A percentile compares a stretch with the other conserved stretches of the same genome.
phyloP scores from a whole-genome alignment of 2,329 filamentous ascomycete species.

The Penicillium sp. region DNA sequence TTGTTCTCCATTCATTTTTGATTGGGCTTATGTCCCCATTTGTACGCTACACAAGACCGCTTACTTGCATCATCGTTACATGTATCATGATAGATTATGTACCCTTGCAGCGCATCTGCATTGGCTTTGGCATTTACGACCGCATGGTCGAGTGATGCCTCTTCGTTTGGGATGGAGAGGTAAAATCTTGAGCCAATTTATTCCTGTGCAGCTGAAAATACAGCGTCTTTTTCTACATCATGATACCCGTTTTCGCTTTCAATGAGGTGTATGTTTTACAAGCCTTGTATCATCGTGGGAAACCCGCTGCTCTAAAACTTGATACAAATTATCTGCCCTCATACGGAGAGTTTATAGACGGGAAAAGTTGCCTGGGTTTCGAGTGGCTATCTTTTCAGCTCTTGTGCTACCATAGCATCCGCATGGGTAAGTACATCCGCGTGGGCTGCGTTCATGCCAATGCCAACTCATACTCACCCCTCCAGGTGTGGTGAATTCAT shows the following conservation, averaged over 20 bases:
- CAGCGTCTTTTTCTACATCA: background rate
- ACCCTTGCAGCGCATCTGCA: background rate
- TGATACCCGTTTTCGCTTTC: background rate
- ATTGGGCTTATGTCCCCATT: background rate
- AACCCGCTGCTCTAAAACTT: background rate
- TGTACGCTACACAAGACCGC: background rate
- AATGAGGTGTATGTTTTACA: background rate
- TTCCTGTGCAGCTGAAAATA: background rate
- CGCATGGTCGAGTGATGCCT: conserved; percentile 5
- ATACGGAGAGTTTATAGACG: background rate
- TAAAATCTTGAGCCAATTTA: background rate
- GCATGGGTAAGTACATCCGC: background rate
- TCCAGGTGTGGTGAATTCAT: conserved; percentile 2
- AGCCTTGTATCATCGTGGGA: background rate
- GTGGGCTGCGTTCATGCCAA: background rate
- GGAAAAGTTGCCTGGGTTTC: background rate
- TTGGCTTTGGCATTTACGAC: conserved; percentile 7
- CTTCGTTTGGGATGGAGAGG: background rate
- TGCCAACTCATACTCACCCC: background rate
- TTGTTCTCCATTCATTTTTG: background rate
- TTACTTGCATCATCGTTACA: conserved; percentile 6
- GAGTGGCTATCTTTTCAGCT: conserved; percentile 11
- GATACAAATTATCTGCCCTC: background rate
- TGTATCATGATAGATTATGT: conserved; percentile 9
- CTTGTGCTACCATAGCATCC: conserved; percentile 17